Evolutionary conservation across 2,329 filamentous ascomycete species (phyloP), one percentile per base, ranked within the genome.

Genomic region (Diaporthe vexans): DNA sequence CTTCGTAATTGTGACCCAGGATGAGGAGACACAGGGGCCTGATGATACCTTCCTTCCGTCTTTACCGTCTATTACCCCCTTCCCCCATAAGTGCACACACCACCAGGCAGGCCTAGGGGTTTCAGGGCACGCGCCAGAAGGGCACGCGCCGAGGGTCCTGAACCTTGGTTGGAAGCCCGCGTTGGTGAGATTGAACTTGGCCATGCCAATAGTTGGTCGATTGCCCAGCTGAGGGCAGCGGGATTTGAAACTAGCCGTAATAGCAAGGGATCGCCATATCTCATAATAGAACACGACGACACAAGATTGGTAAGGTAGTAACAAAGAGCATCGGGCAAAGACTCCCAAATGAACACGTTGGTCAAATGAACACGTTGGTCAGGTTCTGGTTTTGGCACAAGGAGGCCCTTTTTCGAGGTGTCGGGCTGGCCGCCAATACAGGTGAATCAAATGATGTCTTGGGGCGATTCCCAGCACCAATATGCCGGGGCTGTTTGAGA

Each of bases 261-360:
- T n/a, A 5, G 63, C 24, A 68, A 54, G 63, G 63, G 63, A 68
- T 68, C 63, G 48, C n/a, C 63, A 40, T 40, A 15, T 21, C 48
- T 54, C 63, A 68, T 54, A 26, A 68, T 40, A 26, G n/a, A 68
- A 68, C 63, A 52, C 48, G 33, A 54, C 33, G 29, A 1, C 48
- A 48, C 46, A 29, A 33, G 43, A 46, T 52, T 0, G 13, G 19
- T 54, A 10, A 17, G 63, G 63, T 68, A 54, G 63, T 35, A 33
- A 54, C 13, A 4, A 24, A 52, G 17, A 21, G 19, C 40, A 37
- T 37, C 24, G 46, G 33, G 11, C 8, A 26, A n/a, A n/a, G n/a
- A 9, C n/a, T 4, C 37, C n/a, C 46, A 54, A 9, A 13, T 15
- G 33, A 26, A 54, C n/a, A 40, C n/a, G n/a, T n/a, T n/a, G n/a